These are phyloP conservation scores for Begonia masoniana DNA, from an alignment of 306 rosid genomes.

Conservation along the genomic window DNA sequence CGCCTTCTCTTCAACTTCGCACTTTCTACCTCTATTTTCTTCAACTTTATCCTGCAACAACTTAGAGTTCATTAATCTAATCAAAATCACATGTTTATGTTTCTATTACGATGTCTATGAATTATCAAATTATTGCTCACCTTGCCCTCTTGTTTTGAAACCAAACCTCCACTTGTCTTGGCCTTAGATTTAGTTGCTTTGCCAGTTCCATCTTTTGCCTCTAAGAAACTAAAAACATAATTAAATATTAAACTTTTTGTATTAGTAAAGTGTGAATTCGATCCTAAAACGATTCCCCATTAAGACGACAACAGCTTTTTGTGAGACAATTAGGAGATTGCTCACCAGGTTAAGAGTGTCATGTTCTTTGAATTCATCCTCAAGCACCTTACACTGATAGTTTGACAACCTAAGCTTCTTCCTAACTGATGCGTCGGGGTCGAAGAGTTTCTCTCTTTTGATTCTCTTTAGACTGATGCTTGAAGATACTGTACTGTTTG, in stretches of 20 bases:
- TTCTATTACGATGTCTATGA: no score
- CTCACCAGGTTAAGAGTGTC: constrained; percentile 38
- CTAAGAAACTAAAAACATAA: constrained; percentile 14
- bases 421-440: constrained; percentile 36
- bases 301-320: no score
- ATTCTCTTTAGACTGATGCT: constrained; percentile 59
- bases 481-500: constrained; percentile 57
- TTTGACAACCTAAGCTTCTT: constrained; percentile 68
- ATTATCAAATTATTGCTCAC: constrained; percentile 18
- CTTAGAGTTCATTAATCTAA: no score
- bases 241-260: no score
- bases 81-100: no score
- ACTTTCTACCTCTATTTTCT: constrained; percentile 86
- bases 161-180: constrained; percentile 91
- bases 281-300: neutral
- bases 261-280: neutral
- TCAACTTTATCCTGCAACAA: constrained; percentile 61
- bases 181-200: constrained; percentile 50
- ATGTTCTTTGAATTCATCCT: constrained; percentile 72
- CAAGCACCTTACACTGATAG: constrained; percentile 57
- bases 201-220: constrained; percentile 76
- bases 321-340: no score
- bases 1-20: constrained; percentile 58
- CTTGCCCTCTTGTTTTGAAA: constrained; percentile 82
- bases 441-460: constrained; percentile 30